Conservation (phyloP, 2,329 filamentous ascomycete species). For the Diplodia scrobiculata region DNA sequence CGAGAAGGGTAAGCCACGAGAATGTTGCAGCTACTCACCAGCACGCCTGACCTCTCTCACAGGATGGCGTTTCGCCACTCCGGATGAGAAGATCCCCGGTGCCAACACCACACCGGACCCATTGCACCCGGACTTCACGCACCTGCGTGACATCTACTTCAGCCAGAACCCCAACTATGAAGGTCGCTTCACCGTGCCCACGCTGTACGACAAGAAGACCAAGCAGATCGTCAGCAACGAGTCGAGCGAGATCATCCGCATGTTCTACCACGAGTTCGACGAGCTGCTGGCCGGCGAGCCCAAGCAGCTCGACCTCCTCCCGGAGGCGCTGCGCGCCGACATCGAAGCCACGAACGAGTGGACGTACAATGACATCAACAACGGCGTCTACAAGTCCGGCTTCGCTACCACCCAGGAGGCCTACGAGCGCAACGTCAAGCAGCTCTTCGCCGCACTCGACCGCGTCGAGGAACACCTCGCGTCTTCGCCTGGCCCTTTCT, state of each 20-base stretch:
- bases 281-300: conserved; percentile 50
- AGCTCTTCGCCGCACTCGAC: conserved; percentile 54
- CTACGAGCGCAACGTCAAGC: conserved; percentile 51
- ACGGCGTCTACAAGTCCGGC: conserved; percentile 56
- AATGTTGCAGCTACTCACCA: background rate
- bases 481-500: conserved; percentile 49
- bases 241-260: conserved; percentile 87
- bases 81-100: conserved; percentile 62
- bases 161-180: conserved; percentile 68
- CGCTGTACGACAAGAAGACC: conserved; percentile 76
- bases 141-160: conserved; percentile 81
- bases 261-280: conserved; percentile 83
- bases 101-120: conserved; percentile 63
- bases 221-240: conserved; percentile 87
- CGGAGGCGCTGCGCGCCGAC: conserved; percentile 47
- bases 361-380: conserved; percentile 58
- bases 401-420: conserved; percentile 58
- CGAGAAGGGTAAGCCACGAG: conserved; percentile 57
- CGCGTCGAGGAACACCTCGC: conserved; percentile 50
- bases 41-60: background rate
- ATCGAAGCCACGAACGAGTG: conserved; percentile 57
- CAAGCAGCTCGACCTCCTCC: conserved; percentile 50
- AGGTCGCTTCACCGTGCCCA: conserved; percentile 84
- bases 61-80: conserved; percentile 81
- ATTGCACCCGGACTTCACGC: conserved; percentile 66